Evolutionary conservation across 306 rosid genomes (phyloP).

Genomic region (Vicia faba): DNA sequence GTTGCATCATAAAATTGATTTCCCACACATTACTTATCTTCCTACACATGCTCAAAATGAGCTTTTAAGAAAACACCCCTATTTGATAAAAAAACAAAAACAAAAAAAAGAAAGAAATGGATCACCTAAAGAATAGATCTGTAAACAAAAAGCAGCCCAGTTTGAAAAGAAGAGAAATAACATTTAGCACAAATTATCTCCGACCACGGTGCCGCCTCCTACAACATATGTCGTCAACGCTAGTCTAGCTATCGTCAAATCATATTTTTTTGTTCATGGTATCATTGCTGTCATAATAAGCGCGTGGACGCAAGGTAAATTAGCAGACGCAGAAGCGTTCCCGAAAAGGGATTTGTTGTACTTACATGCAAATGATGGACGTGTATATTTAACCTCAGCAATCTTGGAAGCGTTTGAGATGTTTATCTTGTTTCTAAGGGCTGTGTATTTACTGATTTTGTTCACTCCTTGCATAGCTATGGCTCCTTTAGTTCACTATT

Average conservation of each 20-base stretch:
- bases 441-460: slow-evolving; percentile 58
- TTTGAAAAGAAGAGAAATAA: background rate
- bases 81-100: too few species aligned
- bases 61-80: too few species aligned
- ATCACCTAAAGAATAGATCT: background rate
- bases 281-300: slow-evolving; percentile 57
- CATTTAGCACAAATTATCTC: background rate
- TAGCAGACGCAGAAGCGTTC: slow-evolving; percentile 57
- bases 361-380: slow-evolving; percentile 54
- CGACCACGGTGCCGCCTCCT: background rate
- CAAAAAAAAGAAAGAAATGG: too few species aligned
- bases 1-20: too few species aligned
- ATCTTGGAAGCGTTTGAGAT: slow-evolving; percentile 54
- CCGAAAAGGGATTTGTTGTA: slow-evolving; percentile 47
- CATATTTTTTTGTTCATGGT: slow-evolving; percentile 67
- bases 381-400: slow-evolving; percentile 47
- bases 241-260: slow-evolving; percentile 66
- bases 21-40: too few species aligned
- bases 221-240: slow-evolving; percentile 33
- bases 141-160: background rate
- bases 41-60: too few species aligned
- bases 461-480: slow-evolving; percentile 70
- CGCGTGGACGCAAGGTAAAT: slow-evolving; percentile 46
- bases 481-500: slow-evolving; percentile 61
- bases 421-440: slow-evolving; percentile 61